phyloP scores from a whole-genome alignment of 441 rosid genomes.

The Jatropha multifida region DNA sequence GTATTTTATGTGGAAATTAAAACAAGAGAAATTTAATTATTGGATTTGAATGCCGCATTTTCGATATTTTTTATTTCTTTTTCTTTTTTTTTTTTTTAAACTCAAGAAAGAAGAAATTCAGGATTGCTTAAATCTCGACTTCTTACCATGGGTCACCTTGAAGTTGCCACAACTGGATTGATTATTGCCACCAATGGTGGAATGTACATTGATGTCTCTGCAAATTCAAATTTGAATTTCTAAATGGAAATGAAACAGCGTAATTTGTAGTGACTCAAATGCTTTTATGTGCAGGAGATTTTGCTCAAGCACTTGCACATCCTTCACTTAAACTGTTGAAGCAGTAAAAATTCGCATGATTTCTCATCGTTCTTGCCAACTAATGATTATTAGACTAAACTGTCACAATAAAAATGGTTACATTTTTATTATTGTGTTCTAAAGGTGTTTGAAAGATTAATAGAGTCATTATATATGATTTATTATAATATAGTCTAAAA shows the following conservation, averaged over 20 bases:
- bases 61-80: background rate
- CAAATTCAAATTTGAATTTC: background rate
- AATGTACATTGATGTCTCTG: conserved; percentile 22
- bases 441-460: background rate
- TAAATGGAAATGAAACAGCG: background rate
- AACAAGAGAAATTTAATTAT: background rate
- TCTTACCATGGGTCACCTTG: conserved; percentile 93
- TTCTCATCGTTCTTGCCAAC: background rate
- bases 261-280: conserved; percentile 21
- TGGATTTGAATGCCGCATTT: background rate
- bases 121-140: conserved; percentile 82
- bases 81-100: conserved; percentile 11
- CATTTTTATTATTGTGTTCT: background rate
- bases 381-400: background rate
- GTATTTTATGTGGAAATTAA: background rate
- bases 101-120: conserved; percentile 62
- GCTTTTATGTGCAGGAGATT: conserved; percentile 63
- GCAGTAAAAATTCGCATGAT: conserved; percentile 50
- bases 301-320: conserved; percentile 80
- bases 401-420: background rate
- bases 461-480: background rate
- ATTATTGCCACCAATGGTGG: conserved; percentile 88
- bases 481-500: background rate
- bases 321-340: conserved; percentile 79
- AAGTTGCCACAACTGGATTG: conserved; percentile 89